These are phyloP conservation scores for Pseudogymnoascus sp. DNA, from an alignment of 2,329 filamentous ascomycete species.

Conservation along the genomic window DNA sequence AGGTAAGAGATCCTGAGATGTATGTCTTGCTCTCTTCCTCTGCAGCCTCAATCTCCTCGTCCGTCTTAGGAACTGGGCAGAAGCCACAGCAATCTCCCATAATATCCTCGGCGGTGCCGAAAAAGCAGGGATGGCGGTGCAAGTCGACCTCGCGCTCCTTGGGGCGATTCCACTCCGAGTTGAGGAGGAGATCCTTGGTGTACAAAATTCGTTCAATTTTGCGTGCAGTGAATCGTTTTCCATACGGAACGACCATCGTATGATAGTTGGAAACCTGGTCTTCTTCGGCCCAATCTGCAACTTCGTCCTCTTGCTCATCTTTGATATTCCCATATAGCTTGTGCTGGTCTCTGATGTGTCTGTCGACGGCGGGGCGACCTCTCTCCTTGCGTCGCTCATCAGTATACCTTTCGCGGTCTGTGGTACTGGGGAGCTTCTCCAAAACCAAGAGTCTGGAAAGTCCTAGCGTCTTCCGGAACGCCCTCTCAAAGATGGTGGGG, in stretches of 20 bases:
- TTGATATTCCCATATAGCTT: constrained; percentile 65
- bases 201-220: constrained; percentile 77
- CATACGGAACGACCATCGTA: constrained; percentile 66
- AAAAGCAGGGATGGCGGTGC: constrained; percentile 80
- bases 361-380: constrained; percentile 53
- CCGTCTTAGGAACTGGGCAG: constrained; percentile 61
- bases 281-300: constrained; percentile 73
- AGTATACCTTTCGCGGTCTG: constrained; percentile 62
- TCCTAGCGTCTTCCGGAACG: constrained; percentile 66
- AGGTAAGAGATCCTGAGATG: constrained; percentile 63
- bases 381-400: constrained; percentile 63
- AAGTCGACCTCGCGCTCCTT: constrained; percentile 69
- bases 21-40: constrained; percentile 68
- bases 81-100: constrained; percentile 74
- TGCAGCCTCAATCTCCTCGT: constrained; percentile 63
- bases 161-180: constrained; percentile 77
- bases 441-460: constrained; percentile 72
- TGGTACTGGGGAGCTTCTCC: constrained; percentile 64
- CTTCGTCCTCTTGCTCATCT: constrained; percentile 66
- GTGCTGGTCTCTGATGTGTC: constrained; percentile 32
- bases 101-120: constrained; percentile 66
- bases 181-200: constrained; percentile 71
- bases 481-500: constrained; percentile 79
- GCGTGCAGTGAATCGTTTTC: constrained; percentile 51
- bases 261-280: constrained; percentile 74